phyloP scores from a whole-genome alignment of 2,329 filamentous ascomycete species.

The Byssothecium circinans region DNA sequence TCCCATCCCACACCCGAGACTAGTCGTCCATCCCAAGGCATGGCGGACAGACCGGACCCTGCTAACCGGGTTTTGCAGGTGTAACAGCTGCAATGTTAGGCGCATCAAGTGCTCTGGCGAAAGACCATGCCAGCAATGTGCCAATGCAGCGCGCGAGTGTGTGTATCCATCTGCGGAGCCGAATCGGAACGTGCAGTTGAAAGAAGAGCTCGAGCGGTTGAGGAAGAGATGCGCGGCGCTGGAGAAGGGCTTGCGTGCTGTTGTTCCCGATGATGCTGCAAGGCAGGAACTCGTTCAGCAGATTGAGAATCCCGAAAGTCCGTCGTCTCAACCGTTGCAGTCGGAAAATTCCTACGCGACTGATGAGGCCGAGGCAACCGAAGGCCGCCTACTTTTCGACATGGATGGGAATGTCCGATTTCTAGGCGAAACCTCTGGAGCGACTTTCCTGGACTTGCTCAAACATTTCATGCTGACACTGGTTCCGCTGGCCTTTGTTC shows the following conservation, averaged over 20 bases:
- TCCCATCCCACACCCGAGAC: background rate
- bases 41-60: background rate
- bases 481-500: constrained; percentile 18
- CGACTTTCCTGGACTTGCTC: constrained; percentile 28
- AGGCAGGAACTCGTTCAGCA: constrained; percentile 13
- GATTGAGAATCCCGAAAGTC: constrained; percentile 10
- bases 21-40: background rate
- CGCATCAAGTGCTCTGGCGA: constrained; percentile 30
- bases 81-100: constrained; percentile 30
- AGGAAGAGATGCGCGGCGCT: constrained; percentile 23
- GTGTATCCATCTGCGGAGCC: constrained; percentile 26
- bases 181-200: constrained; percentile 16
- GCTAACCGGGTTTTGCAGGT: constrained; percentile 16
- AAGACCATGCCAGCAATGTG: constrained; percentile 30
- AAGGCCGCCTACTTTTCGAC: constrained; percentile 24
- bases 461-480: constrained; percentile 31
- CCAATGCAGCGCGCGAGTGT: constrained; percentile 20
- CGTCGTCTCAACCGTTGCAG: constrained; percentile 11
- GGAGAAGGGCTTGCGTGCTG: constrained; percentile 18
- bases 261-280: constrained; percentile 18
- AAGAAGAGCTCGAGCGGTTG: constrained; percentile 26
- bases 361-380: constrained; percentile 14
- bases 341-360: constrained; percentile 7
- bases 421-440: constrained; percentile 29
- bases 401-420: constrained; percentile 19